Evolutionary conservation across 805 yeast species (phyloP).

Genomic region (Ogataea allantospora): DNA sequence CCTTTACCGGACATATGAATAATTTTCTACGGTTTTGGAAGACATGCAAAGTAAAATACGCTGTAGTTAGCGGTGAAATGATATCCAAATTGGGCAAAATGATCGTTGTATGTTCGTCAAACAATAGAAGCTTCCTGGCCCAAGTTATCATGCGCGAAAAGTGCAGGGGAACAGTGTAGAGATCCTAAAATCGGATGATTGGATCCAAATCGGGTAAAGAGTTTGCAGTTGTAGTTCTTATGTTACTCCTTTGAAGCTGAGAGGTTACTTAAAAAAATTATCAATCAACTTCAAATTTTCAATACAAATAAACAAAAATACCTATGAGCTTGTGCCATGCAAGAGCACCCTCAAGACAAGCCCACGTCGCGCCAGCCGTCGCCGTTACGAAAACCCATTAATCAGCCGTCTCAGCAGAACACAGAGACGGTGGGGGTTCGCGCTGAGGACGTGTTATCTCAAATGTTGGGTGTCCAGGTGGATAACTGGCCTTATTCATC

Average conservation of each 20-base stretch:
- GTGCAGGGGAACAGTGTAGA: slow-evolving; percentile 4
- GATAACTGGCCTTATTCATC: slow-evolving; percentile 34
- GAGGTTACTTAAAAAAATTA: not conserved
- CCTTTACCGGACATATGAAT: too few relatives aligned
- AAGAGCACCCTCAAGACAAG: slow-evolving; percentile 8
- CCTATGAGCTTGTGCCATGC: slow-evolving; percentile 13
- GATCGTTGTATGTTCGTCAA: slow-evolving; percentile 1
- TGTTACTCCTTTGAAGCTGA: slow-evolving; percentile 8
- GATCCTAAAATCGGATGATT: slow-evolving; percentile 1
- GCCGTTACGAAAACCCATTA: slow-evolving; percentile 15
- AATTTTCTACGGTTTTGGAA: too few relatives aligned
- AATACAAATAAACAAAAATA: not conserved
- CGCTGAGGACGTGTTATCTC: slow-evolving; percentile 9
- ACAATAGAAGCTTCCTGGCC: slow-evolving; percentile 3
- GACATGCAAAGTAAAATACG: not conserved
- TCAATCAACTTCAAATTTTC: slow-evolving; percentile 1
- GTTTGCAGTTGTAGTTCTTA: slow-evolving; percentile 2
- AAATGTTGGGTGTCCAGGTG: slow-evolving; percentile 13
- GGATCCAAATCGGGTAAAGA: slow-evolving; percentile 2
- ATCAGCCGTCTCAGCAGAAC: slow-evolving; percentile 2
- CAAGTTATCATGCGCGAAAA: not conserved
- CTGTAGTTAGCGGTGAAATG: slow-evolving; percentile 1
- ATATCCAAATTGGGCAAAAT: slow-evolving; percentile 1
- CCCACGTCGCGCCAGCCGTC: slow-evolving; percentile 15
- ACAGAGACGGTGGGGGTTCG: slow-evolving; percentile 1